A percentile compares a stretch with the other conserved stretches of the same genome.
These are phyloP conservation scores for Solanum tacnaense DNA, from an alignment of 257 asterid species.

Conservation along the genomic window DNA sequence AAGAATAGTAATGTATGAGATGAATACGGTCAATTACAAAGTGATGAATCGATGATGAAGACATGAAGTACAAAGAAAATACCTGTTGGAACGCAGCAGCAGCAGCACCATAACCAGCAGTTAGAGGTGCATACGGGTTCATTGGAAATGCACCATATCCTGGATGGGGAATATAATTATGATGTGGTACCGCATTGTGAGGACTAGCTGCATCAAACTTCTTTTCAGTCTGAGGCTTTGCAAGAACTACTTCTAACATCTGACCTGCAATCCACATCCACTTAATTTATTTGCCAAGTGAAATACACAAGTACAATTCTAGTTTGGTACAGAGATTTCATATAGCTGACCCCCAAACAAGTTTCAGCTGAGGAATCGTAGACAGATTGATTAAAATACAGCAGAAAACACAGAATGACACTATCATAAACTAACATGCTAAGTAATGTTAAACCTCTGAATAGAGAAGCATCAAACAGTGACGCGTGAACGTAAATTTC, in stretches of 20 bases:
- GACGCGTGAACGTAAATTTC: not conserved
- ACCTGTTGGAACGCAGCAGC: constrained; percentile 77
- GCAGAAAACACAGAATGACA: not conserved
- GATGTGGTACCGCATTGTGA: constrained; percentile 37
- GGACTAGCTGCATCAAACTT: constrained; percentile 54
- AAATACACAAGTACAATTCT: not conserved
- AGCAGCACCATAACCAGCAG: constrained; percentile 62
- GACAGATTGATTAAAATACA: not conserved
- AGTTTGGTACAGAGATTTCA: not conserved
- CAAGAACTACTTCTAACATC: constrained; percentile 74
- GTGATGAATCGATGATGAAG: not conserved
- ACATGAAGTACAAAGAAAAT: not conserved
- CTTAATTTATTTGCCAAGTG: not conserved
- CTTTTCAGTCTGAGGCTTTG: constrained; percentile 91
- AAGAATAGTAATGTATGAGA: not conserved
- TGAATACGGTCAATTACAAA: not conserved
- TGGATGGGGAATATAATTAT: constrained; percentile 69
- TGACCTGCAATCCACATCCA: constrained; percentile 48
- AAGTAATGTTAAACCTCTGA: not conserved
- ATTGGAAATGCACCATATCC: constrained; percentile 74
- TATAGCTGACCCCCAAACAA: not conserved
- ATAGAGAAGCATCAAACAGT: not conserved
- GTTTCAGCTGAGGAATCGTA: not conserved
- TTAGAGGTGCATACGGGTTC: constrained; percentile 59
- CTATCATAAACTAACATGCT: not conserved